phyloP scores from a whole-genome alignment of 2,329 filamentous ascomycete species.

The Aureobasidium sp. region DNA sequence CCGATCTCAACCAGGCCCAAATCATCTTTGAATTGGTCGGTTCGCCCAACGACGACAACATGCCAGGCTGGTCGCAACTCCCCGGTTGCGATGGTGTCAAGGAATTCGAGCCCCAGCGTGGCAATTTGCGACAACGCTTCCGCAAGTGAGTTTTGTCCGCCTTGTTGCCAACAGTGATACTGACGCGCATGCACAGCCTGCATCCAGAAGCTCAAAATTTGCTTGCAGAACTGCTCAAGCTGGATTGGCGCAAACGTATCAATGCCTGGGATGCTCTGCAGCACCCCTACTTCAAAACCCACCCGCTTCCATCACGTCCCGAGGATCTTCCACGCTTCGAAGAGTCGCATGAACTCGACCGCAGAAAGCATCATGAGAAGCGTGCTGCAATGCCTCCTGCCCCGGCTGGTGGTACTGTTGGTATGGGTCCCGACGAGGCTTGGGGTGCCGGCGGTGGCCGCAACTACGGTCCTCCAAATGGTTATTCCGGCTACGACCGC shows the following conservation, averaged over 20 bases:
- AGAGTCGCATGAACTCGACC: slow-evolving; percentile 93
- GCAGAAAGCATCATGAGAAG: slow-evolving; percentile 81
- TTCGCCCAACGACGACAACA: slow-evolving; percentile 78
- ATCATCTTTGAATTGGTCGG: slow-evolving; percentile 92
- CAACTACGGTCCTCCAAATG: slow-evolving; percentile 25
- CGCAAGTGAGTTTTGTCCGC: slow-evolving; percentile 49
- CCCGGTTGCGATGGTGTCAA: slow-evolving; percentile 73
- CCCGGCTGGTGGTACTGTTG: slow-evolving; percentile 84
- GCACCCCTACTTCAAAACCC: slow-evolving; percentile 81
- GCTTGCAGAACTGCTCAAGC: slow-evolving; percentile 71
- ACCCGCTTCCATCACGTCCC: slow-evolving; percentile 71
- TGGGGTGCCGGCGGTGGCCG: slow-evolving; percentile 23
- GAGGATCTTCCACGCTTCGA: slow-evolving; percentile 87
- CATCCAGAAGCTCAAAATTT: slow-evolving; percentile 67
- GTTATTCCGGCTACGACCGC: slow-evolving; percentile 23
- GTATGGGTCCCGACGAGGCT: slow-evolving; percentile 56
- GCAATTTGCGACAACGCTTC: slow-evolving; percentile 68
- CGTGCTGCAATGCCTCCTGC: slow-evolving; percentile 80
- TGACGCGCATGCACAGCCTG: slow-evolving; percentile 17
- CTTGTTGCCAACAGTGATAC: slow-evolving; percentile 24
- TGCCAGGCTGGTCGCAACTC: slow-evolving; percentile 83
- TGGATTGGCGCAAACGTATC: slow-evolving; percentile 82
- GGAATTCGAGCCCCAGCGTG: slow-evolving; percentile 51
- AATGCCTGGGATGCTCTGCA: slow-evolving; percentile 91
- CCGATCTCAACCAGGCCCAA: slow-evolving; percentile 81